A percentile compares a stretch with the other conserved stretches of the same genome.
Conservation (phyloP, 2,329 filamentous ascomycete genomes). For the Pyrenophora seminiperda region DNA sequence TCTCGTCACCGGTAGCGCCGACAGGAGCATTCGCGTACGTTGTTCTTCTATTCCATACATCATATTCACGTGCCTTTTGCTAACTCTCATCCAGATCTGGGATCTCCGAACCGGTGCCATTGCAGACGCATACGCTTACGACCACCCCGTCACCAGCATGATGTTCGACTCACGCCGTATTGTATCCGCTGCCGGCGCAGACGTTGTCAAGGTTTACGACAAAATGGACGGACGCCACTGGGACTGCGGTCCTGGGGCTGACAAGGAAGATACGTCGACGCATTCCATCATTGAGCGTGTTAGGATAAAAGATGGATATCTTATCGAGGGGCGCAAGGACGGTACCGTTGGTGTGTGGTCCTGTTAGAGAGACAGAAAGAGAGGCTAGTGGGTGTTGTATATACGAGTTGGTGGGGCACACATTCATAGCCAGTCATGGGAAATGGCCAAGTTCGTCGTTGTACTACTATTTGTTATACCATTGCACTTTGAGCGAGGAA, state of each 20-base stretch:
- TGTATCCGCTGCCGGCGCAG: slow-evolving; percentile 85
- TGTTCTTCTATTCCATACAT: too few species aligned
- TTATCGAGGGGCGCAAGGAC: slow-evolving; percentile 86
- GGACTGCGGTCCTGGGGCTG: slow-evolving; percentile 87
- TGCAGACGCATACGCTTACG: slow-evolving; percentile 94
- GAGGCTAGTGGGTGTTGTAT: slow-evolving; percentile 12
- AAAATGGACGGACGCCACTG: slow-evolving; percentile 95
- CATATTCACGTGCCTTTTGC: not conserved
- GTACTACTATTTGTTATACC: slow-evolving; percentile 9
- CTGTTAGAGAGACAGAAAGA: slow-evolving; percentile 28
- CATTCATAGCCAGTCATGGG: slow-evolving; percentile 19
- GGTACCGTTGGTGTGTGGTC: slow-evolving; percentile 88
- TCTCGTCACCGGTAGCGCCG: slow-evolving; percentile 88
- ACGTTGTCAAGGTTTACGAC: slow-evolving; percentile 97
- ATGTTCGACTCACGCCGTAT: slow-evolving; percentile 94
- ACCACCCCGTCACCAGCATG: slow-evolving; percentile 90
- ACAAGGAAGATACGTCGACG: slow-evolving; percentile 67
- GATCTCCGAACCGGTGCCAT: slow-evolving; percentile 96
- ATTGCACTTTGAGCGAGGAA: too few species aligned
- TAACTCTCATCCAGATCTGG: slow-evolving; percentile 77
- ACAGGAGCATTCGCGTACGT: slow-evolving; percentile 91
- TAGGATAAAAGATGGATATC: slow-evolving; percentile 88
- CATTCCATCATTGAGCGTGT: slow-evolving; percentile 73
- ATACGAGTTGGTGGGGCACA: slow-evolving; percentile 14
- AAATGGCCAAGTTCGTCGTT: slow-evolving; percentile 13